Base-by-base conservation (phyloP, 2,329 filamentous ascomycete species). In the Chlorencoelia australis region DNA sequence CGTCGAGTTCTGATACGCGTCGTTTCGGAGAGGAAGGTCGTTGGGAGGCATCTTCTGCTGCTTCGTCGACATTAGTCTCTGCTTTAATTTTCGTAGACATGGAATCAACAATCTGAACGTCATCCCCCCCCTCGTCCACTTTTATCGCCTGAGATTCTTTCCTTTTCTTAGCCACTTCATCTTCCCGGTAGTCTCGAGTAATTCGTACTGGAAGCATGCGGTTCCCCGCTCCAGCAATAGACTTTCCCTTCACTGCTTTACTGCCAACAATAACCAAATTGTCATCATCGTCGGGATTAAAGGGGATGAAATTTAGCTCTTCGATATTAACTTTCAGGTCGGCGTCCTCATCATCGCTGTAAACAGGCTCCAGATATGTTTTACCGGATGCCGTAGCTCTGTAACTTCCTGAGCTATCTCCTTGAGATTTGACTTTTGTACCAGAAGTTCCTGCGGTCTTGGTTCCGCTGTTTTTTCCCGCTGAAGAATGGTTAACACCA, bases 151-250 rank as follows among this genome's bases (percentile, higher is more conserved):
- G 33, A 15, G 37, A 35, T n/a, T 33, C 39, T 28, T 34, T 35
- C 30, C 35, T 40, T 19, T 32, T 35, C 7, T 26, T 39, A 8
- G 22, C 31, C 4, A 26, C 33, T 20, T 20, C 21, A 21, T 46
- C 47, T 34, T 54, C 52, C 28, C 57, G 55, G 35, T 55, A 50
- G 18, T 49, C 35, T 30, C 55, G 40, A 13, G 47, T 28, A 7
- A 58, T 37, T 26, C 55, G 48, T 14, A 58, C 41, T 4, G 55
- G 55, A 35, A 40, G 48, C 13, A 53, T 37, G 6, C 45, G 43
- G 11, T 42, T 39, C 29, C 40, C 45, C 17, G 29, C 35, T 8
- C 17, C 19, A 14, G 25, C 30, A 15, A 18, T 40, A n/a, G n/a
- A n/a, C n/a, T 37, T 45, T 49, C 7, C 37, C 41, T 35, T 43